phyloP scores from a whole-genome alignment of 2,329 filamentous ascomycete species.

The Alternaria angustiovoidea region DNA sequence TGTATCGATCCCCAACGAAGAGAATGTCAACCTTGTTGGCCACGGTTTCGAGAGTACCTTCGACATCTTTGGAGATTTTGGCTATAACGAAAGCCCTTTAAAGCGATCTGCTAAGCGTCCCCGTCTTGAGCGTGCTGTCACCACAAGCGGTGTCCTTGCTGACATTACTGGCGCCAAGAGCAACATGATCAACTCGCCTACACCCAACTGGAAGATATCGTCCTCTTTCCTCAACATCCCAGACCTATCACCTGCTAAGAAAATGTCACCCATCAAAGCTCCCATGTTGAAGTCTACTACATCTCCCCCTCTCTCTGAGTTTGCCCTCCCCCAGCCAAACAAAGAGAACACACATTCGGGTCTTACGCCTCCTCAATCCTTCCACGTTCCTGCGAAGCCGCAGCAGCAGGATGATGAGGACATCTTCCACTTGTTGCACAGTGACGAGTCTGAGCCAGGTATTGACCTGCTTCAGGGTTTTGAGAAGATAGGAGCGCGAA shows the following conservation, averaged over 20 bases:
- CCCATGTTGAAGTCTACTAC: slow-evolving; percentile 39
- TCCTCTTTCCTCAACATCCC: slow-evolving; percentile 50
- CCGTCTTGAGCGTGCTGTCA: slow-evolving; percentile 69
- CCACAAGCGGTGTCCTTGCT: slow-evolving; percentile 67
- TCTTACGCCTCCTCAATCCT: slow-evolving; percentile 41
- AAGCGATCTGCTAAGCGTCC: slow-evolving; percentile 67
- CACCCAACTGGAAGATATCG: slow-evolving; percentile 46
- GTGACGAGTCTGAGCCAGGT: slow-evolving; percentile 66
- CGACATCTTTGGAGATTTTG: slow-evolving; percentile 66
- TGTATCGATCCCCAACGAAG: slow-evolving; percentile 69
- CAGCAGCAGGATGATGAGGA: slow-evolving; percentile 59
- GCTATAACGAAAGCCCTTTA: slow-evolving; percentile 68
- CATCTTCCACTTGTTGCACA: slow-evolving; percentile 65
- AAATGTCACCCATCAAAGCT: slow-evolving; percentile 43
- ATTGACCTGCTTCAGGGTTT: slow-evolving; percentile 80
- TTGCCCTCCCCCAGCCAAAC: slow-evolving; percentile 25
- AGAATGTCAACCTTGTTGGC: slow-evolving; percentile 61
- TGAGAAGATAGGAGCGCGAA: slow-evolving; percentile 70
- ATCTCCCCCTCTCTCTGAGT: slow-evolving; percentile 31
- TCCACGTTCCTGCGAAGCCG: slow-evolving; percentile 34
- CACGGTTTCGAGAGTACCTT: slow-evolving; percentile 61
- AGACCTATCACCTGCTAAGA: slow-evolving; percentile 43
- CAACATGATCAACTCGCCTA: slow-evolving; percentile 51
- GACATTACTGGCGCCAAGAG: slow-evolving; percentile 66
- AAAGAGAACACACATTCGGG: slow-evolving; percentile 35